These are phyloP conservation scores for Pichia californica DNA, from an alignment of 805 yeast genomes.

Conservation along the genomic window DNA sequence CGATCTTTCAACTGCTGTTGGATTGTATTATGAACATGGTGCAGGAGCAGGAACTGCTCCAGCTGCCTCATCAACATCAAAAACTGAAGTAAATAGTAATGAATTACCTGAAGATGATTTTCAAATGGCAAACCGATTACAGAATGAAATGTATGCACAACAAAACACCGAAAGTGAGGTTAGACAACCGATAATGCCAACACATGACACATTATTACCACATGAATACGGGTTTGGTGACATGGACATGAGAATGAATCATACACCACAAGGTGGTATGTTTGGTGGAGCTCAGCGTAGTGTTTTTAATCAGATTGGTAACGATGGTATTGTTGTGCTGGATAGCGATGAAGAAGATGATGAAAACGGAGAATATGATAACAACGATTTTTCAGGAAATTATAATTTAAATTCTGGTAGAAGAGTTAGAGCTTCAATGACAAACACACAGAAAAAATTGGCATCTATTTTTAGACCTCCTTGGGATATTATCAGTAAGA, in stretches of 20 bases:
- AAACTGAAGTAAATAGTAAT: slow-evolving; percentile 9
- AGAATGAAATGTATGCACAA: slow-evolving; percentile 53
- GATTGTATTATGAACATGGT: slow-evolving; percentile 71
- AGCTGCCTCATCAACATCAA: neutral
- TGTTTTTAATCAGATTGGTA: slow-evolving; percentile 52
- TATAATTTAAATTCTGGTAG: neutral
- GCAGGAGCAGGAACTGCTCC: slow-evolving; percentile 19
- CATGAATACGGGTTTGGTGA: slow-evolving; percentile 16
- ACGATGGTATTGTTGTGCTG: slow-evolving; percentile 31
- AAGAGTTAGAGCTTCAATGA: slow-evolving; percentile 17
- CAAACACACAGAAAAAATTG: slow-evolving; percentile 54
- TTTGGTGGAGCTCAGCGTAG: slow-evolving; percentile 44
- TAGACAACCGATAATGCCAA: slow-evolving; percentile 71
- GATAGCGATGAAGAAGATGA: slow-evolving; percentile 34
- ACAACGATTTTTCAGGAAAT: slow-evolving; percentile 27
- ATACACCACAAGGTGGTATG: slow-evolving; percentile 33
- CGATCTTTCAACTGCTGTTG: slow-evolving; percentile 77
- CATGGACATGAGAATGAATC: neutral
- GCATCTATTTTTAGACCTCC: slow-evolving; percentile 91
- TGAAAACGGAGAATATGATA: slow-evolving; percentile 25
- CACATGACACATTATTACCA: slow-evolving; percentile 56
- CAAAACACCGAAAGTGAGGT: slow-evolving; percentile 40
- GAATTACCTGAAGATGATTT: slow-evolving; percentile 1
- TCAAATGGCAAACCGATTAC: slow-evolving; percentile 52
- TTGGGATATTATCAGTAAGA: slow-evolving; percentile 70